phyloP scores from a whole-genome alignment of 2,329 filamentous ascomycete genomes.

The Teratosphaeria epicoccoides region DNA sequence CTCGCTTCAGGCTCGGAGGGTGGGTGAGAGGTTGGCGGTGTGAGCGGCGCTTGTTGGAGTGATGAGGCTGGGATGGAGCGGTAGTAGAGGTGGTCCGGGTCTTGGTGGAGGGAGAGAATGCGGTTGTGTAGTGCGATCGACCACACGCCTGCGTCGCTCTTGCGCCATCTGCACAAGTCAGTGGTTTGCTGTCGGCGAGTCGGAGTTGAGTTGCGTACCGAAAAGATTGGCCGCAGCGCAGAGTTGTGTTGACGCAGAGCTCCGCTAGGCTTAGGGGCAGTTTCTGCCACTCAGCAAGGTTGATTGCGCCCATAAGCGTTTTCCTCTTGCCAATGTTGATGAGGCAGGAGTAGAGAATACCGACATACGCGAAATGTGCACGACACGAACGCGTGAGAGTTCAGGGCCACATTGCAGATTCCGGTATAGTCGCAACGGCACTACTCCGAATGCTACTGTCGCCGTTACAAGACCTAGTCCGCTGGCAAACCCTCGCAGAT shows the following conservation, averaged over 20 bases:
- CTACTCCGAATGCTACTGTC: too few relatives aligned
- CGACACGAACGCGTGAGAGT: not conserved
- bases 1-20: constrained; percentile 25
- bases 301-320: constrained; percentile 31
- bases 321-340: not conserved
- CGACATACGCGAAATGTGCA: not conserved
- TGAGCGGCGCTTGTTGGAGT: constrained; percentile 22
- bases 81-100: constrained; percentile 68
- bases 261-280: constrained; percentile 73
- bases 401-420: not conserved
- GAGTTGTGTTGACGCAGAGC: constrained; percentile 84
- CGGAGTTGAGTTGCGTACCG: constrained; percentile 9
- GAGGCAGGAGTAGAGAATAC: not conserved
- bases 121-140: constrained; percentile 77
- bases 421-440: too few relatives aligned
- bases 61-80: constrained; percentile 51
- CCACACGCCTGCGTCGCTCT: constrained; percentile 73
- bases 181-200: constrained; percentile 30
- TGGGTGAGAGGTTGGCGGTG: constrained; percentile 30
- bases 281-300: constrained; percentile 72
- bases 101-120: constrained; percentile 76
- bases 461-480: too few relatives aligned
- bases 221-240: constrained; percentile 93
- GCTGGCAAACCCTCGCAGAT: too few relatives aligned
- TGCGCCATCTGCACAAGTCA: constrained; percentile 58